Evolutionary conservation across 2,329 filamentous ascomycete species (phyloP).

Genomic region (Acephala macrosclerotiorum): DNA sequence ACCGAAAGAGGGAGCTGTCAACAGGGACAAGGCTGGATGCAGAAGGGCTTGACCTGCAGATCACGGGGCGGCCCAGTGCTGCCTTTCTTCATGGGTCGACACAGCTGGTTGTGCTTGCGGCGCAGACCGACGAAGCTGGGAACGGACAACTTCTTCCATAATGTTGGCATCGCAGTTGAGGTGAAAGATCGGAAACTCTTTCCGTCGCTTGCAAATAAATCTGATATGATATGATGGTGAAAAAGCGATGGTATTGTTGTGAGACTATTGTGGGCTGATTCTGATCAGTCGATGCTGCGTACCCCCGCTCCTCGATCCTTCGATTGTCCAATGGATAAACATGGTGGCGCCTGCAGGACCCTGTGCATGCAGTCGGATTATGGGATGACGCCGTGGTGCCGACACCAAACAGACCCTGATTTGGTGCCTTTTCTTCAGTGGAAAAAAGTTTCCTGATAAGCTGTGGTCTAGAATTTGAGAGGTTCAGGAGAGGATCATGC

Average conservation of each 20-base stretch:
- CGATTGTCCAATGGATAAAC: neutral
- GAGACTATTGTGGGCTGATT: neutral
- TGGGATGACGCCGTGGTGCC: neutral
- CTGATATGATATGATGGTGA: neutral
- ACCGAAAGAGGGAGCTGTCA: neutral
- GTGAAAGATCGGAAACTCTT: neutral
- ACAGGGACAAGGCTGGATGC: neutral
- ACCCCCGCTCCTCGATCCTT: neutral
- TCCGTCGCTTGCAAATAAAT: neutral
- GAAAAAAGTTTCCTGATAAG: neutral
- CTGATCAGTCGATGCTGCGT: neutral
- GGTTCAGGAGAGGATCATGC: neutral
- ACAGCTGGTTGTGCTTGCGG: neutral
- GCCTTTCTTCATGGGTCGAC: neutral
- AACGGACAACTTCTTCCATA: neutral
- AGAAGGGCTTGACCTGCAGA: neutral
- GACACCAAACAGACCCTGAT: neutral
- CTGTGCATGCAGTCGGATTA: neutral
- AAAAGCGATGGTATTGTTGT: neutral
- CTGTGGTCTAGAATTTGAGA: neutral
- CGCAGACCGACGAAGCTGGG: conserved; percentile 7
- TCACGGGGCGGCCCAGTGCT: neutral
- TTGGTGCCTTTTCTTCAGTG: neutral
- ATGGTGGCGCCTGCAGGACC: neutral
- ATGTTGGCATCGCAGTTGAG: neutral